Conservation (phyloP, 2,329 filamentous ascomycete genomes). For the Ilyonectria robusta region DNA sequence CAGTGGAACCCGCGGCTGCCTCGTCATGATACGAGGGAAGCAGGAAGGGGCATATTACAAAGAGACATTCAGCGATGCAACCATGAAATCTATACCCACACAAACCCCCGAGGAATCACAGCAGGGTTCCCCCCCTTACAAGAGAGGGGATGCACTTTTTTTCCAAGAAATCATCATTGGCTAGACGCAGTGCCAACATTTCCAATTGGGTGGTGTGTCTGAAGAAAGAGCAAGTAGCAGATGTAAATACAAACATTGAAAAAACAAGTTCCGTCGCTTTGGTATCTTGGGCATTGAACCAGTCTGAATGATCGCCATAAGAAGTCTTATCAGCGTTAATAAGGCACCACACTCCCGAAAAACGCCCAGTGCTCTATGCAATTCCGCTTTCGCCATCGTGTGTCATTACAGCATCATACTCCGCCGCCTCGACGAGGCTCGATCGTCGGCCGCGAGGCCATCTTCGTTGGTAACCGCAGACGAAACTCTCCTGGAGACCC, state of each 20-base stretch:
- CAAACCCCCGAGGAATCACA: conserved; percentile 32
- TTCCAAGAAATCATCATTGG: conserved; percentile 43
- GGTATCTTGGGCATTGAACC: conserved; percentile 53
- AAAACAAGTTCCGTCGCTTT: conserved; percentile 52
- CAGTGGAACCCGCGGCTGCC: conserved; percentile 70
- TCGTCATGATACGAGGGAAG: conserved; percentile 54
- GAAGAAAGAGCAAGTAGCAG: conserved; percentile 38
- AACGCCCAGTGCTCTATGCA: conserved; percentile 46
- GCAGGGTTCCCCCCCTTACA: conserved; percentile 26
- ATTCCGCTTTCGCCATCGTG: conserved; percentile 39
- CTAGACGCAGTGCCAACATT: conserved; percentile 32
- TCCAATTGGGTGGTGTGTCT: conserved; percentile 38
- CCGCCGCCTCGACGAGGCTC: conserved; percentile 61
- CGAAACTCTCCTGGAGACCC: conserved; percentile 57
- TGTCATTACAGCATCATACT: conserved; percentile 72
- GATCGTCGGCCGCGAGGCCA: conserved; percentile 45
- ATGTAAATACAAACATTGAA: conserved; percentile 52
- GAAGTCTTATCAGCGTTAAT: conserved; percentile 43
- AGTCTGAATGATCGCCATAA: conserved; percentile 48
- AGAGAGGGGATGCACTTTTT: conserved; percentile 34
- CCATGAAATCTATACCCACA: conserved; percentile 49
- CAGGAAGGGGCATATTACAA: conserved; percentile 21
- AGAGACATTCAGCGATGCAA: conserved; percentile 39
- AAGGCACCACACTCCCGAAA: conserved; percentile 46
- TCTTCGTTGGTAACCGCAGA: conserved; percentile 57